phyloP scores from a whole-genome alignment of 2,329 filamentous ascomycete genomes.

The Thelonectria olida region DNA sequence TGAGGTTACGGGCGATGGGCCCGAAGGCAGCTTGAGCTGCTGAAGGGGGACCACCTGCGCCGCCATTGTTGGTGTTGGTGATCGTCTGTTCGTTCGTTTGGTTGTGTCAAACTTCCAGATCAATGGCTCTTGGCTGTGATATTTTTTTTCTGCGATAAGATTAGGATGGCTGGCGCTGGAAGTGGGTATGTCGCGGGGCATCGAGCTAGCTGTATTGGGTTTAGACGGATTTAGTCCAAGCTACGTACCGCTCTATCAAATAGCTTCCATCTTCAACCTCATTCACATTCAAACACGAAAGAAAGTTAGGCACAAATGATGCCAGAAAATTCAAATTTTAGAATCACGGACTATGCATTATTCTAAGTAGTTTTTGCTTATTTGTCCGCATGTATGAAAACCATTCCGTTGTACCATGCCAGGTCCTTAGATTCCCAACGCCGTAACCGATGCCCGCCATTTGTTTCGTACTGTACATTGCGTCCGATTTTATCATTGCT shows the following conservation, averaged over 20 bases:
- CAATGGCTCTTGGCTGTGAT: conserved; percentile 25
- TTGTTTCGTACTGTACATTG: conserved; percentile 33
- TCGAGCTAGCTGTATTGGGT: neutral
- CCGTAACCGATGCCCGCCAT: too few relatives aligned
- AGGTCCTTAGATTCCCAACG: too few relatives aligned
- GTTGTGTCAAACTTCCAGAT: conserved; percentile 11
- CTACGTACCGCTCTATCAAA: neutral
- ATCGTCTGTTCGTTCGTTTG: conserved; percentile 27
- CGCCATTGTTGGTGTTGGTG: conserved; percentile 69
- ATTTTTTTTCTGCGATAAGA: conserved; percentile 45
- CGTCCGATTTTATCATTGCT: conserved; percentile 29
- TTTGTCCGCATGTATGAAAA: conserved; percentile 9
- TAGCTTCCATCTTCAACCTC: neutral
- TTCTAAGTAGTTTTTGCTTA: neutral
- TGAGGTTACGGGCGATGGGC: conserved; percentile 83
- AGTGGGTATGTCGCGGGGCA: conserved; percentile 21
- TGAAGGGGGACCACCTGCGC: conserved; percentile 84
- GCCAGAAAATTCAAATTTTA: too few relatives aligned
- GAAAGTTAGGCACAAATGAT: too few relatives aligned
- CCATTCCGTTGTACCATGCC: neutral
- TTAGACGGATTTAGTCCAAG: neutral
- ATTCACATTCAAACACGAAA: neutral
- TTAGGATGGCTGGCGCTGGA: conserved; percentile 35
- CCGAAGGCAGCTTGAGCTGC: conserved; percentile 83
- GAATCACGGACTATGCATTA: neutral